Conservation (phyloP, 1,284 basidiomycete species). For the Heterobasidion occidentale region DNA sequence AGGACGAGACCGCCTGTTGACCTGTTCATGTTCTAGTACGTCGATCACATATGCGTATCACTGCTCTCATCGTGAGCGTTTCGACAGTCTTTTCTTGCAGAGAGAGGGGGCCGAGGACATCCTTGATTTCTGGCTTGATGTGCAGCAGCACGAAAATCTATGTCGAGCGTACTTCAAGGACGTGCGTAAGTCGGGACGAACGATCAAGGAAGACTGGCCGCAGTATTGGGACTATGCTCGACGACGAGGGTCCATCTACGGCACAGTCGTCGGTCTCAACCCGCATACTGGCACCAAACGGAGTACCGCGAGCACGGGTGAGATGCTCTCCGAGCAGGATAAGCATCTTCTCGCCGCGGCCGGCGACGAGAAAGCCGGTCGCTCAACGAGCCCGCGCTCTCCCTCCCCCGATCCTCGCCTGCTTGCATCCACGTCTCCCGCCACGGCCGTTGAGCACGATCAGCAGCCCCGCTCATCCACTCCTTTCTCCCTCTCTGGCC, state of each 20-base stretch:
- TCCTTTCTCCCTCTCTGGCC: conserved; percentile 68
- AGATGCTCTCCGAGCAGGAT: conserved; percentile 58
- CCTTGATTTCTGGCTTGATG: conserved; percentile 97
- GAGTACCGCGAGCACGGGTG: conserved; percentile 67
- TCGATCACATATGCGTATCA: conserved; percentile 16
- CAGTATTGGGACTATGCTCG: conserved; percentile 92
- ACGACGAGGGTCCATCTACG: conserved; percentile 83
- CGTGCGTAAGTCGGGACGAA: conserved; percentile 86
- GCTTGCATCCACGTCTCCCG: conserved; percentile 38
- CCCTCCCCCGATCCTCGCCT: conserved; percentile 33
- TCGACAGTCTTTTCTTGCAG: conserved; percentile 74
- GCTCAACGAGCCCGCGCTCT: conserved; percentile 36
- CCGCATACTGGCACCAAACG: conserved; percentile 50
- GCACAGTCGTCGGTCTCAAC: conserved; percentile 77
- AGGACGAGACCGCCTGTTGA: conserved; percentile 92
- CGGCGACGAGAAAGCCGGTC: conserved; percentile 20
- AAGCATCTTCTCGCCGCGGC: conserved; percentile 45
- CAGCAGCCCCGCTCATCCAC: conserved; percentile 60
- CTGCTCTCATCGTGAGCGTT: background rate
- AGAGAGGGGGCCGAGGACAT: conserved; percentile 93
- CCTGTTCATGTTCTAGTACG: conserved; percentile 97
- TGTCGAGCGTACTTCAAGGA: conserved; percentile 99
- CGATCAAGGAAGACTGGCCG: conserved; percentile 94
- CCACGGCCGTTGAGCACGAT: conserved; percentile 27
- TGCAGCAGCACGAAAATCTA: conserved; percentile 97